These are phyloP conservation scores for Neurospora sublineolata DNA, from an alignment of 495 filamentous ascomycete species.

Conservation along the genomic window DNA sequence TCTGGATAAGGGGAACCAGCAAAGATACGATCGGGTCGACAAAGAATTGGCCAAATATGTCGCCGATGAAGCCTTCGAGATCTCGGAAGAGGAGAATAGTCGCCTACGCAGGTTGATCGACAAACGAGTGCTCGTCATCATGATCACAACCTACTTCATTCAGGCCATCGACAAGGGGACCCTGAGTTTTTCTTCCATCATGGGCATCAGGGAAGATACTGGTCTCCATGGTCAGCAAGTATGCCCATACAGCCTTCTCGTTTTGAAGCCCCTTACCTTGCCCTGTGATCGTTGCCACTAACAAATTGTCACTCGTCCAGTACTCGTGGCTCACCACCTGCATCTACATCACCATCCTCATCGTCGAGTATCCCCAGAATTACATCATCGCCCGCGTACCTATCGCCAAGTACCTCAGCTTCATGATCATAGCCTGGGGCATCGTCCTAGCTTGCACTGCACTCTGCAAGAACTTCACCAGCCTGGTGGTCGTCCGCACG, in stretches of 20 bases:
- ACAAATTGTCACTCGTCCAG: slow-evolving; percentile 2
- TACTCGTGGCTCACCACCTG: slow-evolving; percentile 43
- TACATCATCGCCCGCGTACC: slow-evolving; percentile 41
- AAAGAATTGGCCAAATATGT: slow-evolving; percentile 54
- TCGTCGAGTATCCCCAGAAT: slow-evolving; percentile 45
- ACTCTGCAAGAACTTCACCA: slow-evolving; percentile 44
- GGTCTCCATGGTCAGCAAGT: slow-evolving; percentile 40
- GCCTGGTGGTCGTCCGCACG: slow-evolving; percentile 45
- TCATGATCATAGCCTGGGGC: slow-evolving; percentile 55
- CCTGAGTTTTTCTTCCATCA: slow-evolving; percentile 57
- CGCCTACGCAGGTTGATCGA: slow-evolving; percentile 42
- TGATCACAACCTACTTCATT: slow-evolving; percentile 54
- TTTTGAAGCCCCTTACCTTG: not conserved
- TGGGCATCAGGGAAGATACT: slow-evolving; percentile 51
- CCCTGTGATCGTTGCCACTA: not conserved
- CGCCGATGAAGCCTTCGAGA: slow-evolving; percentile 33
- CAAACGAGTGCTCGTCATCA: slow-evolving; percentile 36
- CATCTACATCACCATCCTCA: slow-evolving; percentile 42
- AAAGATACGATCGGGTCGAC: slow-evolving; percentile 46
- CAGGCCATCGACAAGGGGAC: slow-evolving; percentile 67
- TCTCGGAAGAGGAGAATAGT: slow-evolving; percentile 43
- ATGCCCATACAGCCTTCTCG: not conserved
- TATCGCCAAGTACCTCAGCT: slow-evolving; percentile 45
- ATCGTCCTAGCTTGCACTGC: slow-evolving; percentile 44
- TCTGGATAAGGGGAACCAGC: slow-evolving; percentile 30